Percentiles rank a stretch among this genome's conserved stretches.
These are phyloP conservation scores for Cyclanthera cordifolia DNA, from an alignment of 306 rosid species.

Conservation along the genomic window DNA sequence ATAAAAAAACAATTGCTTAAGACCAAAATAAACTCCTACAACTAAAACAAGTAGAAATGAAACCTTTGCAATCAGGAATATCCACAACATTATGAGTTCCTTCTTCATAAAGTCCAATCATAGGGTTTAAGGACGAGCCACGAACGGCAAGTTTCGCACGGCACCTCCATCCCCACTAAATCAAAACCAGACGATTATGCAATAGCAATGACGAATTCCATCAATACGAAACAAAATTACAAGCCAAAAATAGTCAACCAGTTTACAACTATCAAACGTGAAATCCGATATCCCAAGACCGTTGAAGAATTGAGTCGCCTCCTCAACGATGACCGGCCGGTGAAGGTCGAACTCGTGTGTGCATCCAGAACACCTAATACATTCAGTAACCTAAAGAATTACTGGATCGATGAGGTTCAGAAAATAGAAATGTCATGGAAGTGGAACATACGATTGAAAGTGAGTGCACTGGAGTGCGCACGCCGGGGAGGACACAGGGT, in stretches of 20 bases:
- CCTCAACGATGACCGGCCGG: slow-evolving; percentile 64
- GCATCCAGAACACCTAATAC: slow-evolving; percentile 79
- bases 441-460: slow-evolving; percentile 58
- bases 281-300: slow-evolving; percentile 52
- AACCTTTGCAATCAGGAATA: slow-evolving; percentile 83
- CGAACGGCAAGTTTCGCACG: slow-evolving; percentile 91
- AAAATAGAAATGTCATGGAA: background rate
- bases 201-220: background rate
- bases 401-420: background rate
- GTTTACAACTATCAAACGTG: slow-evolving; percentile 61
- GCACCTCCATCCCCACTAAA: slow-evolving; percentile 91
- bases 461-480: slow-evolving; percentile 78
- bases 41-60: background rate
- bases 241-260: slow-evolving; percentile 30
- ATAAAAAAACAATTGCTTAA: background rate
- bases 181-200: background rate
- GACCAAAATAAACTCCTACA: background rate
- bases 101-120: slow-evolving; percentile 75
- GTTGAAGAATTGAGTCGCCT: slow-evolving; percentile 59
- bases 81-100: slow-evolving; percentile 82
- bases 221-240: background rate
- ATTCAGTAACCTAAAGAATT: background rate
- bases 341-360: slow-evolving; percentile 78
- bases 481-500: slow-evolving; percentile 32
- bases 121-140: slow-evolving; percentile 51